Evolutionary conservation across 192 early-diverging fungal genomes (phyloP).

Genomic region (Chytriomyces sp.): DNA sequence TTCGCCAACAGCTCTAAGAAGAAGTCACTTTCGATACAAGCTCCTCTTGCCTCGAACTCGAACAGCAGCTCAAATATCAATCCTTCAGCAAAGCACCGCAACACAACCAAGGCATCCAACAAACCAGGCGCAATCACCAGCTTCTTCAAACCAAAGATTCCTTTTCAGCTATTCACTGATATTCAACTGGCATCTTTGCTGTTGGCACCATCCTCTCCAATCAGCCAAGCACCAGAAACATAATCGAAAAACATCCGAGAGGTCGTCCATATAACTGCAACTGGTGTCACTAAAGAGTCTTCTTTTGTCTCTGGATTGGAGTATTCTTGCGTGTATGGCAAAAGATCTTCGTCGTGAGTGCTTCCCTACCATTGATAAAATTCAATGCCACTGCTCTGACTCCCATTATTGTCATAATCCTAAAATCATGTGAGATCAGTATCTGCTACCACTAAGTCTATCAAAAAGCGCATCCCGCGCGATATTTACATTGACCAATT

Average conservation of each 20-base stretch:
- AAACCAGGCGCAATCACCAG: no score
- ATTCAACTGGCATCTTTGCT: not conserved
- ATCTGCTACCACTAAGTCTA: no score
- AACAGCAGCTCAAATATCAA: no score
- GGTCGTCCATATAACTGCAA: not conserved
- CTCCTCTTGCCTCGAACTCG: no score
- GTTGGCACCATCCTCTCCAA: not conserved
- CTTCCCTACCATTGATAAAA: no score
- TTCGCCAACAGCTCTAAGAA: no score
- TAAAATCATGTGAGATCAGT: no score
- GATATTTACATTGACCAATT: no score
- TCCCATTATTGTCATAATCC: not conserved
- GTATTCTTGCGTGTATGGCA: not conserved
- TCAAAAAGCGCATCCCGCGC: no score
- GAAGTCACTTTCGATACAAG: no score
- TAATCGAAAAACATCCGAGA: not conserved
- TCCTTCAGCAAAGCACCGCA: no score
- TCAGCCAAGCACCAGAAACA: not conserved
- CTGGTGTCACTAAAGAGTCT: conserved; percentile 8
- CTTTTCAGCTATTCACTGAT: not conserved
- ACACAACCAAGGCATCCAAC: no score
- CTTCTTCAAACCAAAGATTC: not conserved
- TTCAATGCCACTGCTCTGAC: not conserved
- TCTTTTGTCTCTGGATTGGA: conserved; percentile 7
- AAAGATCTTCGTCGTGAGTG: not conserved